A percentile compares a stretch with the other conserved stretches of the same genome.
phyloP scores from a whole-genome alignment of 108 stramenopile species.

The Skeletonema menzelii region DNA sequence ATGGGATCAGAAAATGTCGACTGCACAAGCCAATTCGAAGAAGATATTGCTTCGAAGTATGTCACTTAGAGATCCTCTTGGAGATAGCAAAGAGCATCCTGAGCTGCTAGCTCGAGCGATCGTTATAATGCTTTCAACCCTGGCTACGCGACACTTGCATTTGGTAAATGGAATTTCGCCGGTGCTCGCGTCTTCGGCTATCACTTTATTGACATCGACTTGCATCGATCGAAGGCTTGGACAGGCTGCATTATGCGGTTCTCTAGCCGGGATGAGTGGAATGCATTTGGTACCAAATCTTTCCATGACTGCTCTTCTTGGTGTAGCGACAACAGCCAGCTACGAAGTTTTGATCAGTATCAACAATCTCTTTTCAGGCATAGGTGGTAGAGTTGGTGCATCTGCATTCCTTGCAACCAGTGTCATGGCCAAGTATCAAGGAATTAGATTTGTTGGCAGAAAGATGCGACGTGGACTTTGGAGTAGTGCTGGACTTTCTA shows the following conservation, averaged over 20 bases:
- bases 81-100: slow-evolving; percentile 35
- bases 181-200: slow-evolving; percentile 40
- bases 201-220: slow-evolving; percentile 24
- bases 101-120: slow-evolving; percentile 19
- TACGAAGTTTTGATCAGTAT: slow-evolving; percentile 44
- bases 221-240: slow-evolving; percentile 35
- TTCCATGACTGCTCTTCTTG: slow-evolving; percentile 15
- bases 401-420: slow-evolving; percentile 46
- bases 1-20: slow-evolving; percentile 14
- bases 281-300: slow-evolving; percentile 17
- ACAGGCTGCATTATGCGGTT: slow-evolving; percentile 53
- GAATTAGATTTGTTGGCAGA: slow-evolving; percentile 7
- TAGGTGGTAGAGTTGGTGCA: slow-evolving; percentile 44
- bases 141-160: slow-evolving; percentile 37
- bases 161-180: slow-evolving; percentile 9
- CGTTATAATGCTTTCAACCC: slow-evolving; percentile 16
- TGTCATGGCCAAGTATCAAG: slow-evolving; percentile 15
- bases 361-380: slow-evolving; percentile 29
- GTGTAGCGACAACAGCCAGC: slow-evolving; percentile 20
- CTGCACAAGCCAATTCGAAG: slow-evolving; percentile 8
- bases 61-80: slow-evolving; percentile 26
- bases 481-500: slow-evolving; percentile 5
- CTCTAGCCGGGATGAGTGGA: slow-evolving; percentile 51
- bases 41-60: not conserved
- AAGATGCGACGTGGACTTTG: slow-evolving; percentile 1